Base-by-base conservation (phyloP, 257 asterid species). In the Solanum tarijense region DNA sequence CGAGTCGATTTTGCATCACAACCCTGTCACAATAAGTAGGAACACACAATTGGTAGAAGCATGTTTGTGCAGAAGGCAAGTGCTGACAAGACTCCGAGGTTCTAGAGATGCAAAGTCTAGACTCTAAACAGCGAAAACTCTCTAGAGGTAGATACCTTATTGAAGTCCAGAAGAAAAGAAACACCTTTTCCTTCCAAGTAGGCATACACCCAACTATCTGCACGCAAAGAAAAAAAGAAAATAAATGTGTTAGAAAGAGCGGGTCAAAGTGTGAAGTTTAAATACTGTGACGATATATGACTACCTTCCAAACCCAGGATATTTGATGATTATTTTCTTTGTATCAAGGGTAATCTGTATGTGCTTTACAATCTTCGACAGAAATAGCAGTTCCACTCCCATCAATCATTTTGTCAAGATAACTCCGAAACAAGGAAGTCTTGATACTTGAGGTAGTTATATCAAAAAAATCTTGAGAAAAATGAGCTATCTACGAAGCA, bases 151-250 rank as follows among this genome's bases (percentile, higher is more conserved):
- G 2, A 46, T 46, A 46, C 85, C 92, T 97, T 82, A 96, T 91
- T 9, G 18, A 96, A 46, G 98, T 96, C 98, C 98, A 93, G 89
- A 97, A 97, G 93, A 94, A 96, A 79, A 97, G 96, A 87, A 97
- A 94, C 88, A 90, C 89, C 88, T 91, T 95, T 89, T 89, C 94
- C 94, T 11, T 43, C 6, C 5, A 2, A 12, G 6, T 6, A 12
- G 55, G 88, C 98, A 96, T 97, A 38, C 69, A 32, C 75, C 75
- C 95, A 8, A 97, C 96, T 74, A 89, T 89, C 98, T 96, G 93
- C 43, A 88, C 21, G 27, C 74, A 52, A 12, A 3, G 55, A 12
- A 32, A 46, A 12, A 46, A 46, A 4, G 32, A 34, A 43, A 74
- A 60, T n/a, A 68, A 36, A 35, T 14, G 4, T 13, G 21, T 7